Evolutionary conservation across 345 rosid species (phyloP), one percentile per base, ranked within the genome.

Genomic region (Hibiscus mutabilis): DNA sequence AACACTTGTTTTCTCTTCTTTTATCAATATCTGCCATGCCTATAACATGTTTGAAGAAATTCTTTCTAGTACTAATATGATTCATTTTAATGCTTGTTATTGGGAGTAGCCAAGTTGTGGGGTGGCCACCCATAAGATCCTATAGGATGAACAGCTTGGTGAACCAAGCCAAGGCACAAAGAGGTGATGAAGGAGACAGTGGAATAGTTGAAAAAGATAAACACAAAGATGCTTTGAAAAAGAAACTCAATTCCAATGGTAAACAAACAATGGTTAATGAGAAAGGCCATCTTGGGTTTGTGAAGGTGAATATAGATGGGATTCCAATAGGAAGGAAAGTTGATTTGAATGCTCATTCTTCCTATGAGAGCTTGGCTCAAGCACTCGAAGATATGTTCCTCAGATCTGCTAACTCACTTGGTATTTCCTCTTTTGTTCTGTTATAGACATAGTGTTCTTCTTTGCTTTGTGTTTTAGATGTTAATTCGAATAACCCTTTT

Each of bases 231-330:
- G 77, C 31, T 65, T 66, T 52, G 19, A 80, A 86, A 57, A 88
- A 87, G 83, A 92, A 82, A 57, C 69, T 52, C 19, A 51, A 51
- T 61, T 76, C 69, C 64, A 69, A 63, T 65, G 83, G 80, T 16
- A 76, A 77, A 40, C 72, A 80, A 46, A 40, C 22, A 25, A 55
- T 68, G 37, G 73, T 69, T 35, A 84, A 78, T 71, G 92, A 83
- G 51, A 86, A 84, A 69, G 84, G 75, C 59, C 83, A 73, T 79
- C 81, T 82, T 78, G 91, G 91, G 76, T 88, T 90, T 70, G 86
- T 94, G 46, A 94, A 94, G 81, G 97, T 91, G 86, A 88, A 92
- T 56, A 86, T 86, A 88, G 97, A 94, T 81, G 96, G 97, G 61
- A 77, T 80, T 74, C 89, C 91, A 16, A 94, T 94, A 16, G 98